Evolutionary conservation across 345 rosid genomes (phyloP).

Genomic region (Psidium friedrichsthalianum): DNA sequence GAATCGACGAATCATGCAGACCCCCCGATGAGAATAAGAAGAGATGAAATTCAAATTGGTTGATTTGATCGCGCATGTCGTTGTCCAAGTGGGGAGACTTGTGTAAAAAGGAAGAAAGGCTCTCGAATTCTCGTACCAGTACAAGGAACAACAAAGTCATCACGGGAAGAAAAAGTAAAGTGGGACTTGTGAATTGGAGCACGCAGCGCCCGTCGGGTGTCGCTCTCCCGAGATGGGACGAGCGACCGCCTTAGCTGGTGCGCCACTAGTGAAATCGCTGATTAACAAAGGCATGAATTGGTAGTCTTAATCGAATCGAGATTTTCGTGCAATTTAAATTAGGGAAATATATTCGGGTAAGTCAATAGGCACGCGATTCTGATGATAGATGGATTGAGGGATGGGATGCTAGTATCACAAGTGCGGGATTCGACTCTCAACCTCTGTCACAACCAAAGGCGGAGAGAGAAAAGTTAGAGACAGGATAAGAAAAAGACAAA

Average conservation of each 20-base stretch:
- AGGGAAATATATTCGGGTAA: too few species aligned
- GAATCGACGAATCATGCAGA: not conserved
- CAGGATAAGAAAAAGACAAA: too few species aligned
- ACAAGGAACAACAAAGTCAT: not conserved
- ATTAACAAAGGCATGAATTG: not conserved
- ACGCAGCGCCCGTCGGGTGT: not conserved
- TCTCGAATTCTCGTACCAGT: not conserved
- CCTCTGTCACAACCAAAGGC: too few species aligned
- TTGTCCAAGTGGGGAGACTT: not conserved
- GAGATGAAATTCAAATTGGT: not conserved
- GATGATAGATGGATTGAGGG: too few species aligned
- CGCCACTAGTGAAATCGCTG: not conserved
- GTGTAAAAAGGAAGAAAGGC: accelerated
- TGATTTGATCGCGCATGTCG: not conserved
- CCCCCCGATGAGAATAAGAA: not conserved
- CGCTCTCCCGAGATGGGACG: not conserved
- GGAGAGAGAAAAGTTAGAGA: too few species aligned
- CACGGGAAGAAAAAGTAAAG: not conserved
- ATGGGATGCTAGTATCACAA: too few species aligned
- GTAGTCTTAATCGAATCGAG: too few species aligned
- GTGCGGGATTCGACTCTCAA: too few species aligned
- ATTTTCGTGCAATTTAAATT: too few species aligned
- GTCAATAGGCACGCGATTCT: too few species aligned
- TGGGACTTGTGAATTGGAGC: not conserved
- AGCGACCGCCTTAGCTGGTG: not conserved